Evolutionary conservation across 2,329 filamentous ascomycete genomes (phyloP), one percentile per base, ranked within the genome.

Genomic region (Pseudopithomyces maydicus): DNA sequence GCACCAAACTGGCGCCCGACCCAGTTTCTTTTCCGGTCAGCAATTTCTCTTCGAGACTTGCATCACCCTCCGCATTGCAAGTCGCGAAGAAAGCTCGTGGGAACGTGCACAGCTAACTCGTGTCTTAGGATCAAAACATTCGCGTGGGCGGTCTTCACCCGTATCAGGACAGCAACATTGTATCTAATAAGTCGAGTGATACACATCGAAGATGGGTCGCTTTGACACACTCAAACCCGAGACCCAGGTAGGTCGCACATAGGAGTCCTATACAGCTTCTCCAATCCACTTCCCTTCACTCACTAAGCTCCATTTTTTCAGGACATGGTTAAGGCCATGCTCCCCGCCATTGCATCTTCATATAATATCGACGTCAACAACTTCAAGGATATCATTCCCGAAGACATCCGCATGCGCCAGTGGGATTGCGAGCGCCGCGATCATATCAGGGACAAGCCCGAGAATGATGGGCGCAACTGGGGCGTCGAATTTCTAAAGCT

Each of bases 401-500:
- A 67, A 26, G 69, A 74, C n/a, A 74, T 75, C 33, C 70, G 72
- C 43, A 74, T 75, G 71, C 71, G 72, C n/a, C 56, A 58, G 8
- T 75, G 72, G 70, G 72, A 75, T 57, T 71, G 69, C 33, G 71
- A 73, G 23, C 63, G 70, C 14, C 67, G 70, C 19, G 71, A 74
- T 17, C 71, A 74, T 54, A 73, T 74, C 62, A 69, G 67, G 45
- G 59, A 66, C 49, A 32, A 73, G 55, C 65, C 71, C 0, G 72
- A 75, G 56, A 66, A 73, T 29, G 71, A 75, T 42, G 65, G 70
- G 5, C 71, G 72, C 38, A 73, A 75, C 53, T 74, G 72, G 72
- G 72, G 71, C 15, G 70, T 74, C 14, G 71, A 74, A 52, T 73
- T 75, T n/a, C 67, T 75, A 49, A 73, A 72, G 48, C 67, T 72